These are phyloP conservation scores for Penicillium corylophilum DNA, from an alignment of 2,329 filamentous ascomycete genomes.

Conservation along the genomic window DNA sequence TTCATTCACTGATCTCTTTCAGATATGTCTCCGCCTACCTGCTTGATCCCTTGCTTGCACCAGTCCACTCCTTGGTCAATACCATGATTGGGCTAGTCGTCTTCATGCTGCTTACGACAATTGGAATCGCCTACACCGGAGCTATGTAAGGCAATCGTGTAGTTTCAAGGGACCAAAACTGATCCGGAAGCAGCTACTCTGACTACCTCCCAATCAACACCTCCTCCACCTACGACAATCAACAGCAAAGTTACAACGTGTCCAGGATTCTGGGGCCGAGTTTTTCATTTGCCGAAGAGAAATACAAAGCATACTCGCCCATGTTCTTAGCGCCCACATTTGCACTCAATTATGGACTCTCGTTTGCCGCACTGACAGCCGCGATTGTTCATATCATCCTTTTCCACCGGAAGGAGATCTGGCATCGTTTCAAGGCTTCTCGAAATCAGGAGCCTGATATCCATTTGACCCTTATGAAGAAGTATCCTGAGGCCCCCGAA, in stretches of 20 bases:
- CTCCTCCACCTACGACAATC: conserved; percentile 37
- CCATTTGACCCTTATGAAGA: conserved; percentile 64
- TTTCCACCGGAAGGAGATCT: conserved; percentile 35
- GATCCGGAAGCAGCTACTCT: conserved; percentile 11
- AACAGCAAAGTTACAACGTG: conserved; percentile 33
- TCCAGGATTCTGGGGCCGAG: conserved; percentile 28
- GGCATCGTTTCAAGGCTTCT: conserved; percentile 29
- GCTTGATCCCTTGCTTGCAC: conserved; percentile 30
- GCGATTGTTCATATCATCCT: conserved; percentile 33
- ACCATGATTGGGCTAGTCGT: conserved; percentile 32
- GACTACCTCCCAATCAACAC: conserved; percentile 39
- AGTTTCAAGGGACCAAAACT: not conserved
- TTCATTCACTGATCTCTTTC: not conserved
- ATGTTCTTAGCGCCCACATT: conserved; percentile 39
- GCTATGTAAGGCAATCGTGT: conserved; percentile 26
- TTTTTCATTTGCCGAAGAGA: conserved; percentile 33
- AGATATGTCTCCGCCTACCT: conserved; percentile 29
- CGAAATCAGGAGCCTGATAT: conserved; percentile 48
- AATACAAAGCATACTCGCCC: conserved; percentile 38
- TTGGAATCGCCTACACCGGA: conserved; percentile 34
- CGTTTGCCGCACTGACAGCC: conserved; percentile 37
- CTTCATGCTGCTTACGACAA: conserved; percentile 32
- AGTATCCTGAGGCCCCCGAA: conserved; percentile 47
- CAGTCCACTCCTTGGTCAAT: conserved; percentile 31
- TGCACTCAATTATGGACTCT: conserved; percentile 37